phyloP scores from a whole-genome alignment of 83 land plant genomes.

The Isoetes engelmannii region DNA sequence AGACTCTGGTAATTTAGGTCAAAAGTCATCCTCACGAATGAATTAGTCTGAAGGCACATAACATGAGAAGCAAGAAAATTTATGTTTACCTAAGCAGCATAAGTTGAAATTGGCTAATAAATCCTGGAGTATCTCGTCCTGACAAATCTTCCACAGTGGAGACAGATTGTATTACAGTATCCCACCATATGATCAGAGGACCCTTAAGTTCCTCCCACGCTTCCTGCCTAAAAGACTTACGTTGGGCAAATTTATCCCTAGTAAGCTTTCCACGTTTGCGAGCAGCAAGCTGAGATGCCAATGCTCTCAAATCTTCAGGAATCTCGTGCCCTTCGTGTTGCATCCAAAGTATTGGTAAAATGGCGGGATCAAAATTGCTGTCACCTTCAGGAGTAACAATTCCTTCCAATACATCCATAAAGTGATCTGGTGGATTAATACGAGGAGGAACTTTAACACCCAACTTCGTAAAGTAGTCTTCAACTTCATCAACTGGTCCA shows the following conservation, averaged over 20 bases:
- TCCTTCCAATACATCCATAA: constrained; percentile 90
- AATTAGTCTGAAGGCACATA: not conserved
- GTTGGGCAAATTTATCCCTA: not conserved
- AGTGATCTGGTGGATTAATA: constrained; percentile 92
- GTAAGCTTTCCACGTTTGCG: not conserved
- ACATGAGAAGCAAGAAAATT: not conserved
- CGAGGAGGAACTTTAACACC: constrained; percentile 90
- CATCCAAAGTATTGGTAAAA: constrained; percentile 90
- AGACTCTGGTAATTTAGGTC: constrained; percentile 45
- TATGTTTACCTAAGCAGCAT: constrained; percentile 52
- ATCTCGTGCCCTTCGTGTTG: constrained; percentile 64
- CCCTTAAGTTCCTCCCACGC: constrained; percentile 53
- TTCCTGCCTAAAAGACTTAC: constrained; percentile 50
- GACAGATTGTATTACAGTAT: constrained; percentile 42
- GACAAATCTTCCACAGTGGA: constrained; percentile 51
- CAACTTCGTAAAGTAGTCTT: constrained; percentile 67
- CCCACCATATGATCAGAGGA: constrained; percentile 40
- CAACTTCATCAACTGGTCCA: constrained; percentile 77
- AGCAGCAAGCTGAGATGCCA: not conserved
- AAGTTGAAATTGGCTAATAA: constrained; percentile 46
- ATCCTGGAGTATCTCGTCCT: constrained; percentile 60
- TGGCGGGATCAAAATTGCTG: constrained; percentile 34
- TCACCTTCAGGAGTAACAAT: constrained; percentile 41
- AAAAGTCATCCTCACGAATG: not conserved
- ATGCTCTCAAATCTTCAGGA: constrained; percentile 51